Evolutionary conservation across 768 basidiomycete species (phyloP).

Genomic region (Trametes coccinea): DNA sequence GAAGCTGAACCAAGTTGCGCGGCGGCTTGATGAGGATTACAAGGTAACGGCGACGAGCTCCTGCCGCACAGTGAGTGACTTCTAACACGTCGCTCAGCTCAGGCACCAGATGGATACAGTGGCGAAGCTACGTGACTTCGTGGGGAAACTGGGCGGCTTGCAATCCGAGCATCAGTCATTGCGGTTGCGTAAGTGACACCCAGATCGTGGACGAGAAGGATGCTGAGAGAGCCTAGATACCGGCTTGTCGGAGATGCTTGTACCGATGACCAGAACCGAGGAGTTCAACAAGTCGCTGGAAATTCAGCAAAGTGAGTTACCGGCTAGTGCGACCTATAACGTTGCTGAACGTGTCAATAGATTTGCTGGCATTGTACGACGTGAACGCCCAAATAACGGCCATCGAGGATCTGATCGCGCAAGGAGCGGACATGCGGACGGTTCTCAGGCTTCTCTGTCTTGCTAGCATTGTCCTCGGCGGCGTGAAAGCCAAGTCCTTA

Average conservation of each 20-base stretch:
- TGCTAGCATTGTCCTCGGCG: slow-evolving; percentile 79
- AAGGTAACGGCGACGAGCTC: slow-evolving; percentile 51
- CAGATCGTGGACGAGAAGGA: slow-evolving; percentile 5
- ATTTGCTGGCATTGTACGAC: slow-evolving; percentile 93
- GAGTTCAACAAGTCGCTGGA: slow-evolving; percentile 91
- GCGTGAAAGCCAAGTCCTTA: slow-evolving; percentile 82
- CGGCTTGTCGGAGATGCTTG: slow-evolving; percentile 87
- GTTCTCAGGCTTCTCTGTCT: slow-evolving; percentile 84
- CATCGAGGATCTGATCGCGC: slow-evolving; percentile 89
- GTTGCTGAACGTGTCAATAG: slow-evolving; percentile 41
- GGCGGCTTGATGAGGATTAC: slow-evolving; percentile 88
- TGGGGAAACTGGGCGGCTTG: slow-evolving; percentile 89
- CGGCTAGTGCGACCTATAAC: background rate
- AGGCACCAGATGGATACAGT: slow-evolving; percentile 88
- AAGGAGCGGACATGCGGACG: slow-evolving; percentile 78
- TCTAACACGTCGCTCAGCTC: slow-evolving; percentile 45
- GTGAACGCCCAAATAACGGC: slow-evolving; percentile 73
- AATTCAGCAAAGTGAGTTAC: slow-evolving; percentile 85
- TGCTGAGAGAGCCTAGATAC: slow-evolving; percentile 61
- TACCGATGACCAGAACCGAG: slow-evolving; percentile 81
- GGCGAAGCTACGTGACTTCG: slow-evolving; percentile 90
- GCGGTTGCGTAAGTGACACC: slow-evolving; percentile 71
- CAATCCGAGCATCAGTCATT: slow-evolving; percentile 91
- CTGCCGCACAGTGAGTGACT: background rate
- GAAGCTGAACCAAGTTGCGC: slow-evolving; percentile 77